A percentile compares a stretch with the other conserved stretches of the same genome.
These are phyloP conservation scores for Turnera subulata DNA, from an alignment of 345 rosid genomes.

Conservation along the genomic window DNA sequence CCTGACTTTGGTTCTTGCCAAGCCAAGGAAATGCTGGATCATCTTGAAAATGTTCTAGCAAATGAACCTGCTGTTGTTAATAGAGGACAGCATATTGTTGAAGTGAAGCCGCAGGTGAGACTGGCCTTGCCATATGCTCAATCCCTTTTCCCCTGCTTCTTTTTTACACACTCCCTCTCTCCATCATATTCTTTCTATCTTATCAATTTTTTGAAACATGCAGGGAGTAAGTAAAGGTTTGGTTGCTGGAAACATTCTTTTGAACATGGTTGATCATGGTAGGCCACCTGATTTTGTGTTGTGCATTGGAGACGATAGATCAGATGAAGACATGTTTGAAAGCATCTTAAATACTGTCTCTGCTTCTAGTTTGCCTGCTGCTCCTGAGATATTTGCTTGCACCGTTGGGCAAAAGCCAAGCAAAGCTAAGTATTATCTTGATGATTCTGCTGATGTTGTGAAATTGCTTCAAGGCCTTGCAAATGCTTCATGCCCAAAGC, in stretches of 20 bases:
- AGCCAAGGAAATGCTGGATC: conserved; percentile 79
- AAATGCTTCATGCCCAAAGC: conserved; percentile 44
- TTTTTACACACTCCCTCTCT: not conserved
- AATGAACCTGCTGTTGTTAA: conserved; percentile 84
- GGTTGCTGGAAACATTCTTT: conserved; percentile 64
- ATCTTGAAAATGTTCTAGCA: conserved; percentile 77
- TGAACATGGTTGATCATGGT: conserved; percentile 44
- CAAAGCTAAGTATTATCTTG: conserved; percentile 83
- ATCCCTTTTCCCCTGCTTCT: not conserved
- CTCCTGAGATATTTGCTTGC: conserved; percentile 84
- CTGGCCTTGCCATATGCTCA: not conserved
- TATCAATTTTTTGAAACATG: conserved; percentile 4
- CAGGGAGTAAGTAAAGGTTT: conserved; percentile 89
- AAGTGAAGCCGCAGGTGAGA: conserved; percentile 84
- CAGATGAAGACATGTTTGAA: conserved; percentile 93
- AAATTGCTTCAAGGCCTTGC: conserved; percentile 70
- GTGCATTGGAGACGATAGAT: conserved; percentile 89
- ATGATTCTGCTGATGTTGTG: conserved; percentile 56
- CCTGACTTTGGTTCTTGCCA: conserved; percentile 93
- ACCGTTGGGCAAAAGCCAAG: conserved; percentile 85
- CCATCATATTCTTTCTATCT: not conserved
- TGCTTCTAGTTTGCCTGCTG: conserved; percentile 41
- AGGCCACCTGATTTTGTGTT: conserved; percentile 70
- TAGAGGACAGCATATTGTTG: conserved; percentile 86
- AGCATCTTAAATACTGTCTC: conserved; percentile 55